Evolutionary conservation across 2,329 filamentous ascomycete species (phyloP), one percentile per base, ranked within the genome.

Genomic region (Arthrobotrys sphaeroides): DNA sequence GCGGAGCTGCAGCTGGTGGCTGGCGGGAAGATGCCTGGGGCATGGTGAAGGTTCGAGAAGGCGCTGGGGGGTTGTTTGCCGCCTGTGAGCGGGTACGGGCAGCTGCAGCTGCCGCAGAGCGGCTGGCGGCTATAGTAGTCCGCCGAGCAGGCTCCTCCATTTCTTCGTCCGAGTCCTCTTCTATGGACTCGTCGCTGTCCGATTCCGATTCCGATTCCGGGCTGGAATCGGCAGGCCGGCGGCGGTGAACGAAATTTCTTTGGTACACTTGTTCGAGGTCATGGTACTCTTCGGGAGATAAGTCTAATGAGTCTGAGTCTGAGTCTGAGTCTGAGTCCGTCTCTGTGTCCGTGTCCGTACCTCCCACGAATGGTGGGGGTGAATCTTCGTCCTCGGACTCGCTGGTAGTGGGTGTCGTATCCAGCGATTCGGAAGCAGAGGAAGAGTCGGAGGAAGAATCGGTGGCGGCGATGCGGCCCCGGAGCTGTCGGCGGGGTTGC

Each of bases 21-120:
- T 36, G 28, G 53, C 13, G 31, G 13, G 20, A 36, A 45, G 57
- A 31, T 49, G 42, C 40, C 55, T 33, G 31, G 51, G 57, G 42
- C 51, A 66, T 49, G 66, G 60, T 18, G 26, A 51, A 28, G 22
- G 51, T 31, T 61, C 38, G 65, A n/a, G 62, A 66, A 43, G 64
- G 40, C 36, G 69, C 51, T 42, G 65, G 33, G 12, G 38, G 53
- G 42, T 53, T 55, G 31, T n/a, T 60, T 36, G 40, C 12, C 7
- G 28, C 24, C 13, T 16, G 53, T 16, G 18, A 7, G 4, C 53
- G 53, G 22, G 57, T 18, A n/a, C 57, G 57, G 33, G 45, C 18
- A 18, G 45, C 3, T 28, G 60, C 28, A 33, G 42, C 28, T 28
- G 40, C 51, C 16, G 51, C 22, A 26, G 18, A 13, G 3, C 24